Conservation (phyloP, 345 rosid species). For the Populus davidiana region DNA sequence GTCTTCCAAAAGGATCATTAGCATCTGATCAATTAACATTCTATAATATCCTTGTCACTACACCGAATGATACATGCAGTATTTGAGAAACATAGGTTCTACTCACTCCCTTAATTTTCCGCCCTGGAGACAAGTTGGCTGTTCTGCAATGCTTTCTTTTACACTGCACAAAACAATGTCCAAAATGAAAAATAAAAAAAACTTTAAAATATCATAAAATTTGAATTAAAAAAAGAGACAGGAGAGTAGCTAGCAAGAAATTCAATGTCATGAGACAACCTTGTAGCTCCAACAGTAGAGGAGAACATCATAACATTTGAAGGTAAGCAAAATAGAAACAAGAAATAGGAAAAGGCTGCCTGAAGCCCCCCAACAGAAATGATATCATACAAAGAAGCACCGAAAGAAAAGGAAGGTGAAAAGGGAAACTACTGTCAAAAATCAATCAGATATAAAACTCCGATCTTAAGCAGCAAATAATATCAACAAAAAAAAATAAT, state of each 20-base stretch:
- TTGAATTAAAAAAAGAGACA: not conserved
- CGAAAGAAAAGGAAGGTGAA: not conserved
- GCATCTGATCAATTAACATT: not conserved
- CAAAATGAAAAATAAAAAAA: not conserved
- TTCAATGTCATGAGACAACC: not conserved
- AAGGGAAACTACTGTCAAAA: not conserved
- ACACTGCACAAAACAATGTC: conserved; percentile 49
- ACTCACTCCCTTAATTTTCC: conserved; percentile 95
- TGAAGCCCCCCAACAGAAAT: not conserved
- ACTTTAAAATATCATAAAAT: not conserved
- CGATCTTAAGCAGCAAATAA: not conserved
- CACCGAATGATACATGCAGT: not conserved
- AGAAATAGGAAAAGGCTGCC: not conserved
- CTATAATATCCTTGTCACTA: not conserved
- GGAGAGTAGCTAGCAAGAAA: not conserved
- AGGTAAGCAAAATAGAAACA: not conserved
- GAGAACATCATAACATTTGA: not conserved
- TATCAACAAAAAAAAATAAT: not conserved
- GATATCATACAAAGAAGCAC: not conserved
- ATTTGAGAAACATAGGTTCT: conserved; percentile 2
- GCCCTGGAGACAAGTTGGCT: conserved; percentile 64
- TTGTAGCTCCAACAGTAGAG: not conserved
- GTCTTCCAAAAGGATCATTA: not conserved
- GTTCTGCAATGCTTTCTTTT: conserved; percentile 80
- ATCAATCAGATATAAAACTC: not conserved